phyloP scores from a whole-genome alignment of 768 basidiomycete species.

The Russula earlei region DNA sequence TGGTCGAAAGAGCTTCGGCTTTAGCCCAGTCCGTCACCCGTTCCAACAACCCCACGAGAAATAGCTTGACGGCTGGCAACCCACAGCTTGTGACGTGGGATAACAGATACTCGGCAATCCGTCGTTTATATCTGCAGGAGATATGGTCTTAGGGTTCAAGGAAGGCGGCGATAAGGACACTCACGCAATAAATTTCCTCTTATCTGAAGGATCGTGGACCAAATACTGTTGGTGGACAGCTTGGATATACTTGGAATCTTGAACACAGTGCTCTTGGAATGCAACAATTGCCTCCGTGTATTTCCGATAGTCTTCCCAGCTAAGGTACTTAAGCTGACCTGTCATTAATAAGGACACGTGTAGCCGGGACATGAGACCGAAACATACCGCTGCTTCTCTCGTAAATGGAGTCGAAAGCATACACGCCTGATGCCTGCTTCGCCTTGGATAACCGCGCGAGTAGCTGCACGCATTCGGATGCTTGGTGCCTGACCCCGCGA shows the following conservation, averaged over 20 bases:
- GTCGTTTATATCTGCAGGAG: constrained; percentile 52
- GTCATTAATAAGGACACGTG: constrained; percentile 5
- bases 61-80: constrained; percentile 37
- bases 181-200: constrained; percentile 45
- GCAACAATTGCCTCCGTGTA: constrained; percentile 47
- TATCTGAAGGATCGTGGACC: constrained; percentile 38
- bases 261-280: constrained; percentile 44
- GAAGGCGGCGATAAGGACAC: constrained; percentile 22
- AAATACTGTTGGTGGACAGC: constrained; percentile 54
- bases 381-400: constrained; percentile 47
- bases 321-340: constrained; percentile 56
- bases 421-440: constrained; percentile 45
- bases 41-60: constrained; percentile 42
- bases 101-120: constrained; percentile 64
- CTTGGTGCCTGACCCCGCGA: constrained; percentile 36
- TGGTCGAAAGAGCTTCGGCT: constrained; percentile 48
- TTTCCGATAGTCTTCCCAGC: constrained; percentile 48
- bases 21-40: constrained; percentile 41
- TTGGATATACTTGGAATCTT: constrained; percentile 50
- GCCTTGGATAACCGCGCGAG: constrained; percentile 32
- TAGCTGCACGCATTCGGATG: constrained; percentile 46
- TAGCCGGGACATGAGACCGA: neutral
- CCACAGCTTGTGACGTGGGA: constrained; percentile 66
- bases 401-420: constrained; percentile 67
- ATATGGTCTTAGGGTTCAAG: neutral